Base-by-base conservation (phyloP, 352 stramenopile genomes). In the Phytophthora sojae region DNA sequence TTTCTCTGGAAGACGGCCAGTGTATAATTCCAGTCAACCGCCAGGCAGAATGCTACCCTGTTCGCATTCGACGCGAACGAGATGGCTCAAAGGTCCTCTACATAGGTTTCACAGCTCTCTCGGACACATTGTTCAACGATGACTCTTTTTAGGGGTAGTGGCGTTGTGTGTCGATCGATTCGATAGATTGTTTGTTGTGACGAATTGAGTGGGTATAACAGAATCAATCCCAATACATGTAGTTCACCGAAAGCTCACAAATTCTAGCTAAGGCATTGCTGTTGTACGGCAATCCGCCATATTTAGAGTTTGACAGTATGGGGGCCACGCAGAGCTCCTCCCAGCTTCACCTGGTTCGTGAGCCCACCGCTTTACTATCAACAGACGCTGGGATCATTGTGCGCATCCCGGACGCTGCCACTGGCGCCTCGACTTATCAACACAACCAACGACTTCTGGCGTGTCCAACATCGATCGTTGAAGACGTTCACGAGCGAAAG, bases 1-100 rank as follows among this genome's bases (percentile, higher is more conserved):
- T 95, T 62, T 92, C 89, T 15, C 73, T 96, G 9, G 82, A 89
- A 42, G 84, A 93, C 25, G 89, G 89, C 14, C 85, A 83, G 54
- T 94, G 87, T 67, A 77, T 90, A 37, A 63, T 95, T 55, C 67
- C 72, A 0, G 63, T 78, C 2, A 84, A 85, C 37, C 76, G 74
- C 32, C 73, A 86, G 49, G 86, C 81, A 15, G 74, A 92, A 54
- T 82, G 80, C 35, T 94, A 89, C 65, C 89, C 86, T 0, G 76
- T 96, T 11, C 64, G 87, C 52, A 75, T 93, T 32, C 63, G 77
- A 14, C 76, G 52, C 29, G 66, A 83, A 35, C 63, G 68, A 19
- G 72, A 92, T 69, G 82, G 85, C 23, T 70, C 71, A 8, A 67
- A 76, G 15, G 76, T 81, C 21, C 76, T 96, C 44, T 94, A 89